Base-by-base conservation (phyloP, 805 yeast genomes). In the Blastobotrys robertii region DNA sequence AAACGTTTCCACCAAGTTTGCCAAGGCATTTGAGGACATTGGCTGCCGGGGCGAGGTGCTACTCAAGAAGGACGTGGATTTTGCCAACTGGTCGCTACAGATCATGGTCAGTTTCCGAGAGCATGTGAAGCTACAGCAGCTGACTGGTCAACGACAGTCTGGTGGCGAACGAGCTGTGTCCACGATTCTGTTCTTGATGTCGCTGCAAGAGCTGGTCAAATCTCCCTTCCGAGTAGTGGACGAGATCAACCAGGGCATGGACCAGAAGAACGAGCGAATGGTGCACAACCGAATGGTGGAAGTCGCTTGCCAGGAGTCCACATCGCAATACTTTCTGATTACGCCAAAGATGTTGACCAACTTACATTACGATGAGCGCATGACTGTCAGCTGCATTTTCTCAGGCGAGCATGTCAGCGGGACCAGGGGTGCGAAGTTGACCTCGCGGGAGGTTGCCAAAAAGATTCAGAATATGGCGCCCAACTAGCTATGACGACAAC, bases 191-290 rank as follows among this genome's bases (percentile, higher is more conserved):
- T 92, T 83, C 58, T 74, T 92, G 57, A 84, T 92, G 70, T 80
- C 97, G 1, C 67, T 92, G 49, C 99, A 92, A 64, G 90, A 87
- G 8, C 70, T 83, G 44, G 80, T 97, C 0, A 73, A 74, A 25
- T 85, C 96, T 0, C 97, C 98, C 8, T 86, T 92, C 56, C 70
- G 97, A 57, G 88, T 90, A 2, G 96, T 92, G 6, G 99, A 92
- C 64, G 99, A 92, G 67, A 94, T 92, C 49, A 92, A 92, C 59
- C 99, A 92, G 65, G 99, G 98, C 51, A 88, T 92, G 97, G 99
- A 92, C 64, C 83, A 94, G 9, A 76, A 76, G 47, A 92, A 92
- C 57, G 98, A 92, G 62, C 75, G 88, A 48, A 70, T 76, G 65
- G 88, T 92, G 2, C 96, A 90, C 58, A 74, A 76, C 48, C 76